These are phyloP conservation scores for Globisporangium camurandrum DNA, from an alignment of 352 stramenopile genomes.

Conservation along the genomic window DNA sequence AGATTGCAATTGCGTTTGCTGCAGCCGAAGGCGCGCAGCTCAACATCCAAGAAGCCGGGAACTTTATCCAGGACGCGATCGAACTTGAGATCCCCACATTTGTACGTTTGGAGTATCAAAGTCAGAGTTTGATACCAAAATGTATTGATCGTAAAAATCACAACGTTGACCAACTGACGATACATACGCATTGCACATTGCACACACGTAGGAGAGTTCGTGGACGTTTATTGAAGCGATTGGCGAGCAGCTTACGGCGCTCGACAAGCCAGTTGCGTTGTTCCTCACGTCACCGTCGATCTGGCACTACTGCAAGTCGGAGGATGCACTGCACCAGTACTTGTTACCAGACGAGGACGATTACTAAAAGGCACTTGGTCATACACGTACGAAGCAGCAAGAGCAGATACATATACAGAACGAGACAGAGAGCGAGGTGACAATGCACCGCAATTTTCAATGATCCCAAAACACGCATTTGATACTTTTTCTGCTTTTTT, in stretches of 20 bases:
- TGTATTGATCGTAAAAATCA: too few relatives aligned
- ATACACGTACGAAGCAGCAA: too few relatives aligned
- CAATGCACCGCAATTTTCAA: too few relatives aligned
- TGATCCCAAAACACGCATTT: too few relatives aligned
- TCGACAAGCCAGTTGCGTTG: conserved; percentile 56
- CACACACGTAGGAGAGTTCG: conserved; percentile 49
- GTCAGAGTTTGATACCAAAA: too few relatives aligned
- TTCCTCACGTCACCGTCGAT: conserved; percentile 64
- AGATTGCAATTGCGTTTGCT: conserved; percentile 65
- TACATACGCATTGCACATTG: too few relatives aligned
- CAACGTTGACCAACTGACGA: too few relatives aligned
- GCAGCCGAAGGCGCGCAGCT: conserved; percentile 66
- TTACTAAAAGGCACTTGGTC: too few relatives aligned
- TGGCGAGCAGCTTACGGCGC: conserved; percentile 52
- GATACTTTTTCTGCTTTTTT: too few relatives aligned
- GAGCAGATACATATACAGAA: neutral
- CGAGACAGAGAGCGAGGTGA: neutral
- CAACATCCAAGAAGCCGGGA: conserved; percentile 74
- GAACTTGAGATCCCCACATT: conserved; percentile 61
- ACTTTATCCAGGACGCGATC: conserved; percentile 77
- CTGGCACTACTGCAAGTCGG: conserved; percentile 82
- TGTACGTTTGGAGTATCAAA: conserved; percentile 6
- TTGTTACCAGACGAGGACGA: conserved; percentile 70
- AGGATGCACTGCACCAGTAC: conserved; percentile 74
- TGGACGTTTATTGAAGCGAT: conserved; percentile 78